phyloP scores from a whole-genome alignment of 2,329 filamentous ascomycete genomes.

The Zymoseptoria crescenta region DNA sequence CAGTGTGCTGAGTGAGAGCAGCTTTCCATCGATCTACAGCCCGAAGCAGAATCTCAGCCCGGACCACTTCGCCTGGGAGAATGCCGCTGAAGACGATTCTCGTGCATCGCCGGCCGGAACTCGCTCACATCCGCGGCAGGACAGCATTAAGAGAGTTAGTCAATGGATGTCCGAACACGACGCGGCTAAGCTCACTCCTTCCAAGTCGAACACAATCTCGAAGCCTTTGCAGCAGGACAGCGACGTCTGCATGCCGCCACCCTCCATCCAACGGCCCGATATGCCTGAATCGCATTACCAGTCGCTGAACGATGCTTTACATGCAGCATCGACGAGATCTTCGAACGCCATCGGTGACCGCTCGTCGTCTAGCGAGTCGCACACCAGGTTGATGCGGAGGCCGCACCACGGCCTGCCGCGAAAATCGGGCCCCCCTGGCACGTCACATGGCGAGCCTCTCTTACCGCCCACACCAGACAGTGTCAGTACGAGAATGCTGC shows the following conservation, averaged over 20 bases:
- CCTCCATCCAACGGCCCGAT: not conserved
- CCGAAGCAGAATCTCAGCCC: constrained; percentile 22
- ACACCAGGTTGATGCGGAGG: constrained; percentile 4
- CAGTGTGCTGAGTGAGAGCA: constrained; percentile 32
- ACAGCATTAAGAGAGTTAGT: constrained; percentile 31
- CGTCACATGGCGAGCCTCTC: constrained; percentile 21
- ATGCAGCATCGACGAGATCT: not conserved
- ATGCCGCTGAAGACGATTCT: constrained; percentile 11
- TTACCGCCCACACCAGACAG: constrained; percentile 30
- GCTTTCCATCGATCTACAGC: constrained; percentile 32
- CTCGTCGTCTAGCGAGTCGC: not conserved
- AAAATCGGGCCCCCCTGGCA: constrained; percentile 15
- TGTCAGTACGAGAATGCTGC: constrained; percentile 27
- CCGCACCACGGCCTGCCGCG: constrained; percentile 5
- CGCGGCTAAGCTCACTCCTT: constrained; percentile 22
- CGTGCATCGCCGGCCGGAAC: constrained; percentile 5
- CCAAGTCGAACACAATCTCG: constrained; percentile 23
- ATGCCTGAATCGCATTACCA: constrained; percentile 8
- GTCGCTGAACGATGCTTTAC: constrained; percentile 18
- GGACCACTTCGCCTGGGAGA: constrained; percentile 25
- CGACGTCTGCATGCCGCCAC: constrained; percentile 5
- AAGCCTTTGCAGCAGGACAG: constrained; percentile 11
- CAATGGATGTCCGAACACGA: constrained; percentile 30
- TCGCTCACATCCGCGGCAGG: constrained; percentile 18
- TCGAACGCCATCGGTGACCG: not conserved